Conservation (phyloP, 2,329 filamentous ascomycete genomes). For the Dactylellina cionopaga region DNA sequence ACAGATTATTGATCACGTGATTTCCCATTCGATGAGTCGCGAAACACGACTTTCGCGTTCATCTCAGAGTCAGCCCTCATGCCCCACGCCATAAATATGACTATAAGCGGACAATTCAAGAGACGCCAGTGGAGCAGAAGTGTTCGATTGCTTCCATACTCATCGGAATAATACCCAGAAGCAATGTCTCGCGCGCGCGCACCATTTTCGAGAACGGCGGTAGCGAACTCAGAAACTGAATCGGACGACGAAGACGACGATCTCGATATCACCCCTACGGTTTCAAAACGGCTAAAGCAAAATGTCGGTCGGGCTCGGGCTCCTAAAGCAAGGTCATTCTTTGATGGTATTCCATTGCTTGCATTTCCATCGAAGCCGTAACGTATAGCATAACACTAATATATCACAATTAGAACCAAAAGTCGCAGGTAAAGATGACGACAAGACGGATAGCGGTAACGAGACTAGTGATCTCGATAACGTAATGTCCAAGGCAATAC, state of each 20-base stretch:
- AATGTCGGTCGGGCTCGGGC: neutral
- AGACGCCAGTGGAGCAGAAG: too few relatives aligned
- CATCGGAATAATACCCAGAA: too few relatives aligned
- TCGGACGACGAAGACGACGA: slow-evolving; percentile 42
- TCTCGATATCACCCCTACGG: slow-evolving; percentile 40
- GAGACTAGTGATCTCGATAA: slow-evolving; percentile 46
- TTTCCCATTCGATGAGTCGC: slow-evolving; percentile 42
- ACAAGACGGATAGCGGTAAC: slow-evolving; percentile 25
- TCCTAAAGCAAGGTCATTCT: neutral
- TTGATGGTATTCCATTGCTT: neutral
- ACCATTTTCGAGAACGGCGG: slow-evolving; percentile 1
- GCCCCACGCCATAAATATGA: too few relatives aligned
- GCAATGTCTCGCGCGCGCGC: slow-evolving; percentile 6
- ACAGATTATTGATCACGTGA: slow-evolving; percentile 15
- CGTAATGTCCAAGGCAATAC: slow-evolving; percentile 13
- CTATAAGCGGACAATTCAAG: too few relatives aligned
- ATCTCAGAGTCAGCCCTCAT: too few relatives aligned
- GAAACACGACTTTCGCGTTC: slow-evolving; percentile 33
- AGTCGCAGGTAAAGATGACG: neutral
- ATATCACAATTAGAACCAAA: too few relatives aligned
- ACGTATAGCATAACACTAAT: too few relatives aligned
- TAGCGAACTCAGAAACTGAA: neutral
- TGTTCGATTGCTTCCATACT: too few relatives aligned
- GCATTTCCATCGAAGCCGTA: neutral
- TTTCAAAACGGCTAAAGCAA: slow-evolving; percentile 22